These are phyloP conservation scores for Schizophyllum amplum DNA, from an alignment of 1,284 basidiomycete genomes.

Conservation along the genomic window DNA sequence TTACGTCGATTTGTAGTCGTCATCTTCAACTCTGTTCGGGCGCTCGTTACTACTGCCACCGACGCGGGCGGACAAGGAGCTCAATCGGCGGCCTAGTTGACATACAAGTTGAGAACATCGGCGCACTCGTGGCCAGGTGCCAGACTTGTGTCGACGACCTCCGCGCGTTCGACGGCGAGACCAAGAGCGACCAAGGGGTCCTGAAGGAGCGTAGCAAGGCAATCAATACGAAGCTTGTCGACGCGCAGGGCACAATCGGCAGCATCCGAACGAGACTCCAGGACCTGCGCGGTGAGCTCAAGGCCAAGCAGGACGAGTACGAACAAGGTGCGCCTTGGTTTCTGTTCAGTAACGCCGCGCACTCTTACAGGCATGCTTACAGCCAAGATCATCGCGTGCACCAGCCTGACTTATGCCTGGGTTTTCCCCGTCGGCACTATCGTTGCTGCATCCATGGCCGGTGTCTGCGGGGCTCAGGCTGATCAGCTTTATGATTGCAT, in stretches of 20 bases:
- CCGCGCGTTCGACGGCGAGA: not conserved
- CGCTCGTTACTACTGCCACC: not conserved
- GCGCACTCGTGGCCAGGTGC: not conserved
- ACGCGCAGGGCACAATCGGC: not conserved
- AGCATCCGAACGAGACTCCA: not conserved
- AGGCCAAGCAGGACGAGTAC: not conserved
- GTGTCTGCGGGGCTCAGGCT: not conserved
- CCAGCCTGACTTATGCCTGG: not conserved
- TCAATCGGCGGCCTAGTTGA: not conserved
- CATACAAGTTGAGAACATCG: not conserved
- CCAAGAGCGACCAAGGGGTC: not conserved
- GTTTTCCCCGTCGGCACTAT: not conserved
- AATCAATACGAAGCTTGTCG: not conserved
- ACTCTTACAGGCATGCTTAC: not conserved
- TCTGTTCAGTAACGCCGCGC: not conserved
- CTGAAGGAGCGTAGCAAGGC: not conserved
- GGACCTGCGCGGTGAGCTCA: not conserved
- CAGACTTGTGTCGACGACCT: not conserved
- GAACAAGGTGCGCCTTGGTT: not conserved
- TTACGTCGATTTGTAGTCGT: not conserved
- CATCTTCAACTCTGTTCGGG: not conserved
- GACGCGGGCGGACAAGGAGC: not conserved
- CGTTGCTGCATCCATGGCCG: not conserved
- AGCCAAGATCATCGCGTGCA: not conserved
- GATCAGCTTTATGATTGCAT: not conserved